Conservation (phyloP, 495 filamentous ascomycete genomes). For the Corynascus novoguineensis region DNA sequence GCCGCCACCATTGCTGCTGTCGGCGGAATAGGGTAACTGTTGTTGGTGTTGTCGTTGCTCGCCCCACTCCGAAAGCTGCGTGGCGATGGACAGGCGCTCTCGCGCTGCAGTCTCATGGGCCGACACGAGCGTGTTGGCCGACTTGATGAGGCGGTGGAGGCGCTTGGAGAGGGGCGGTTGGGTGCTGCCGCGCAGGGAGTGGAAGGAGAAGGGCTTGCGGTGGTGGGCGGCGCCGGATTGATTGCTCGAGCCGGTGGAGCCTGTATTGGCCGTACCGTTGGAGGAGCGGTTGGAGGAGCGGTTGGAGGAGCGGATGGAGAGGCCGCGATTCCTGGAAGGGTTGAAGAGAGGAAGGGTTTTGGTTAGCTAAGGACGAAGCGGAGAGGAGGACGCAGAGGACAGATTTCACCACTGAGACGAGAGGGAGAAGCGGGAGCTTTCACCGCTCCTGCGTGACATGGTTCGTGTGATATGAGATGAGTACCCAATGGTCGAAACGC, state of each 20-base stretch:
- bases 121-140: slow-evolving; percentile 74
- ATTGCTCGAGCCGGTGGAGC: slow-evolving; percentile 36
- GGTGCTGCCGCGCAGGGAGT: slow-evolving; percentile 71
- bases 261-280: slow-evolving; percentile 31
- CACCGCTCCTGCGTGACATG: slow-evolving; percentile 28
- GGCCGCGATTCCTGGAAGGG: slow-evolving; percentile 50
- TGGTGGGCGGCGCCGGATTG: slow-evolving; percentile 41
- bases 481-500: too few relatives aligned
- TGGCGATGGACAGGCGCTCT: slow-evolving; percentile 75
- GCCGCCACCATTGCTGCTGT: slow-evolving; percentile 17
- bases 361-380: slow-evolving; percentile 8
- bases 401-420: slow-evolving; percentile 22
- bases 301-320: slow-evolving; percentile 40
- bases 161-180: slow-evolving; percentile 80
- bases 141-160: slow-evolving; percentile 87
- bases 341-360: neutral
- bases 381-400: neutral
- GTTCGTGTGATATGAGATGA: too few relatives aligned
- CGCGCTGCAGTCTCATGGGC: slow-evolving; percentile 76
- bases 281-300: slow-evolving; percentile 21
- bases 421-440: slow-evolving; percentile 20
- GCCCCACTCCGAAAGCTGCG: slow-evolving; percentile 95
- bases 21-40: too few relatives aligned
- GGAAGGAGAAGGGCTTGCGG: slow-evolving; percentile 62
- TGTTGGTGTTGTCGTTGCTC: too few relatives aligned